Percentiles rank a stretch among this genome's conserved stretches.
These are phyloP conservation scores for Entrophospora sp. DNA, from an alignment of 192 early-diverging fungal genomes.

Conservation along the genomic window DNA sequence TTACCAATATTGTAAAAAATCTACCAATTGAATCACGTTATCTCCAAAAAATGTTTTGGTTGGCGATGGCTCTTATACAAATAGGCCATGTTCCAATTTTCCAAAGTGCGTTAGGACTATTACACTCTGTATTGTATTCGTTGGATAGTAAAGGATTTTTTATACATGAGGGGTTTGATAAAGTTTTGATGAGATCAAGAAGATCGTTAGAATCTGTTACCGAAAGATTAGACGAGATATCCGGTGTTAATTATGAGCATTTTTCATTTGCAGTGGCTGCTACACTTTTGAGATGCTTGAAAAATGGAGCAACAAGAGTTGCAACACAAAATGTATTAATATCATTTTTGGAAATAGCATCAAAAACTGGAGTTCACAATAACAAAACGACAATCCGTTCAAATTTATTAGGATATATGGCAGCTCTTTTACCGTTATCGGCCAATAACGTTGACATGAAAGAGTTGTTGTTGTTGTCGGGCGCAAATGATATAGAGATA, in stretches of 20 bases:
- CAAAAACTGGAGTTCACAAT: constrained; percentile 39
- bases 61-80: constrained; percentile 78
- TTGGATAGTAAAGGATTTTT: constrained; percentile 70
- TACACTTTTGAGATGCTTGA: constrained; percentile 75
- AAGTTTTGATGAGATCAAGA: constrained; percentile 63
- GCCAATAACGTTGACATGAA: constrained; percentile 60
- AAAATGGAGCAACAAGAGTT: constrained; percentile 64
- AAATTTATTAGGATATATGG: constrained; percentile 64
- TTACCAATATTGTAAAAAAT: constrained; percentile 80
- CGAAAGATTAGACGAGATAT: constrained; percentile 58
- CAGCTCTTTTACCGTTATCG: constrained; percentile 72
- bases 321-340: constrained; percentile 61
- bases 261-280: constrained; percentile 81
- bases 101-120: constrained; percentile 55
- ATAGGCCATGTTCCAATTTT: constrained; percentile 79
- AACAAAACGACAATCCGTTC: constrained; percentile 23
- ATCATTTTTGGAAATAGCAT: constrained; percentile 67
- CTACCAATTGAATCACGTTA: constrained; percentile 77
- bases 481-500: constrained; percentile 36
- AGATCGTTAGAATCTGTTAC: constrained; percentile 63
- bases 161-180: constrained; percentile 61
- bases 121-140: constrained; percentile 63
- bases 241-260: constrained; percentile 80
- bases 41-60: constrained; percentile 83
- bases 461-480: constrained; percentile 44